Percentiles rank a stretch among this genome's conserved stretches.
Evolutionary conservation across 352 stramenopile species (phyloP).

Genomic region (Pythium plurisporium): DNA sequence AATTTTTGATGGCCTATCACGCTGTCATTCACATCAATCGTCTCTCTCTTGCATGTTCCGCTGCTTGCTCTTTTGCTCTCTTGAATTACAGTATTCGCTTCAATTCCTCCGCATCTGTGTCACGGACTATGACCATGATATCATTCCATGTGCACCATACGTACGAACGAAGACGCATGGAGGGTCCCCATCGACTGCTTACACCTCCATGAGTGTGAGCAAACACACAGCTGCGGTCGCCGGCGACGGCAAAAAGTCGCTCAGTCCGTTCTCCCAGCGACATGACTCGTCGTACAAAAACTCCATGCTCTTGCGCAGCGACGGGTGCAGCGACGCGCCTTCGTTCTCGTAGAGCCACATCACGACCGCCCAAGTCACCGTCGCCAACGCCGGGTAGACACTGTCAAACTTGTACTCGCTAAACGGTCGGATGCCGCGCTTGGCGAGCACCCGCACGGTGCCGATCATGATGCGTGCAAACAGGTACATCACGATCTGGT

Average conservation of each 20-base stretch:
- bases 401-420: slow-evolving; percentile 57
- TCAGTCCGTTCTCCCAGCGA: slow-evolving; percentile 54
- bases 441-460: slow-evolving; percentile 56
- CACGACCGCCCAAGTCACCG: slow-evolving; percentile 69
- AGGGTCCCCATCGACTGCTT: slow-evolving; percentile 10
- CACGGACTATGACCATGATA: neutral
- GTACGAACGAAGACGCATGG: too few relatives aligned
- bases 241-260: slow-evolving; percentile 79
- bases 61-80: neutral
- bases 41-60: neutral
- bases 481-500: slow-evolving; percentile 89
- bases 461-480: slow-evolving; percentile 73
- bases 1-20: neutral
- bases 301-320: slow-evolving; percentile 85
- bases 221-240: slow-evolving; percentile 58
- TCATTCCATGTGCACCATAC: too few relatives aligned
- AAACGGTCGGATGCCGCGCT: slow-evolving; percentile 61
- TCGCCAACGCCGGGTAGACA: slow-evolving; percentile 76
- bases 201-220: slow-evolving; percentile 58
- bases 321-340: slow-evolving; percentile 64
- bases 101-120: slow-evolving; percentile 3
- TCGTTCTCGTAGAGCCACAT: slow-evolving; percentile 90
- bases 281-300: slow-evolving; percentile 88
- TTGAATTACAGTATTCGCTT: neutral
- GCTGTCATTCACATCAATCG: too few relatives aligned